A percentile compares a stretch with the other conserved stretches of the same genome.
Conservation (phyloP, 768 basidiomycete species). For the Auricularia heimuer region DNA sequence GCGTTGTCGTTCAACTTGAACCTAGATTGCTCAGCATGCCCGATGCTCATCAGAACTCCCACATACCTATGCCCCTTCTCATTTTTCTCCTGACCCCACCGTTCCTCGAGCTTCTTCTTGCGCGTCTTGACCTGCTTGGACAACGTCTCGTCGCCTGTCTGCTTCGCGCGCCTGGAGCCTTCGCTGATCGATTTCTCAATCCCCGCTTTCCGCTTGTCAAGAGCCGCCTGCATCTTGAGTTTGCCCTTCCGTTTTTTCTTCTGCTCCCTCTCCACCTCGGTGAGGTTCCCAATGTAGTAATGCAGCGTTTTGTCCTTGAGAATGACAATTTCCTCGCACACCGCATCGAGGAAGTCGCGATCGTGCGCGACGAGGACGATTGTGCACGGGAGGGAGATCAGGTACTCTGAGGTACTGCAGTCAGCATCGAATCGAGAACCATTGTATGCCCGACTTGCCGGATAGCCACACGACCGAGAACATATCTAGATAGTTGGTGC, state of each 20-base stretch:
- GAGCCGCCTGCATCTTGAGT: conserved; percentile 27
- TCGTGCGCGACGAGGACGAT: conserved; percentile 61
- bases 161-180: conserved; percentile 39
- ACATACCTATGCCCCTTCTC: conserved; percentile 30
- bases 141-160: conserved; percentile 54
- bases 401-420: conserved; percentile 28
- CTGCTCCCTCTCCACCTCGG: conserved; percentile 40
- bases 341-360: conserved; percentile 47
- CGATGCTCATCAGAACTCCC: conserved; percentile 8
- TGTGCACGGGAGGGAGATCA: conserved; percentile 27
- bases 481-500: conserved; percentile 38
- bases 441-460: not conserved
- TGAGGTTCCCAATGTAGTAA: conserved; percentile 49
- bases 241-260: conserved; percentile 31
- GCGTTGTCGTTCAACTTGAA: conserved; percentile 49
- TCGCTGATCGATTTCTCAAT: conserved; percentile 48
- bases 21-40: conserved; percentile 13
- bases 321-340: conserved; percentile 53
- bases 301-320: conserved; percentile 41
- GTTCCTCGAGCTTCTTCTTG: conserved; percentile 45
- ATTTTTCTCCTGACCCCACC: conserved; percentile 28
- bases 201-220: conserved; percentile 37
- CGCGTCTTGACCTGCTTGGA: conserved; percentile 42
- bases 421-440: conserved; percentile 15
- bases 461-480: conserved; percentile 41